These are phyloP conservation scores for Cercospora beticola DNA, from an alignment of 2,329 filamentous ascomycete genomes.

Conservation along the genomic window DNA sequence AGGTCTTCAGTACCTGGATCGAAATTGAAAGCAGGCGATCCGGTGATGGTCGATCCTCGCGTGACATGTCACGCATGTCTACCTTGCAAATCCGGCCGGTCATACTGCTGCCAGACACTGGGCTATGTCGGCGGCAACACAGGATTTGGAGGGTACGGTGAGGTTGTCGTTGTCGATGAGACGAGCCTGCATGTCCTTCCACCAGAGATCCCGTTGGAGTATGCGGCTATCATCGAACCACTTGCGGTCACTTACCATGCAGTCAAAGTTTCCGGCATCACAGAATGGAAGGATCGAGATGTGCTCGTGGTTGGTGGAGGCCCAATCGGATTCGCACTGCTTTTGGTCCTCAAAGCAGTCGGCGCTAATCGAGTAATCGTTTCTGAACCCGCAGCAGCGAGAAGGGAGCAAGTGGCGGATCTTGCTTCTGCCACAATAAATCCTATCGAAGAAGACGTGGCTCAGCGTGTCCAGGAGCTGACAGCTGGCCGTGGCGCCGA, in stretches of 20 bases:
- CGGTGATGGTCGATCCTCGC: constrained; percentile 30
- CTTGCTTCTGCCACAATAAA: constrained; percentile 23
- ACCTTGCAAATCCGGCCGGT: constrained; percentile 19
- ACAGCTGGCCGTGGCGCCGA: constrained; percentile 23
- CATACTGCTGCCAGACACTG: constrained; percentile 22
- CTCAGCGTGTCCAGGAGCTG: constrained; percentile 17
- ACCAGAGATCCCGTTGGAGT: constrained; percentile 18
- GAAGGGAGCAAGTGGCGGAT: constrained; percentile 21
- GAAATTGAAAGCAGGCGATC: constrained; percentile 21
- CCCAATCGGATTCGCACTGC: constrained; percentile 28
- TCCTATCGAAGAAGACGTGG: constrained; percentile 24
- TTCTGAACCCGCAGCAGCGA: constrained; percentile 23
- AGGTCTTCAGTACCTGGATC: constrained; percentile 15
- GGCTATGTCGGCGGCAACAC: constrained; percentile 27
- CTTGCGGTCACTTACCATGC: constrained; percentile 27
- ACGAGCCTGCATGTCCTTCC: constrained; percentile 22
- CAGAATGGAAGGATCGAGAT: constrained; percentile 18
- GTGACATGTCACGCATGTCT: constrained; percentile 25
- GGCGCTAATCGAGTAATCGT: constrained; percentile 22
- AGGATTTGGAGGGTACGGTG: constrained; percentile 27
- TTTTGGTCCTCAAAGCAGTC: constrained; percentile 23
- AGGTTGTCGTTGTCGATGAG: constrained; percentile 20
- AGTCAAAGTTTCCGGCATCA: constrained; percentile 21
- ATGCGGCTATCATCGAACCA: constrained; percentile 29
- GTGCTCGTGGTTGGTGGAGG: constrained; percentile 30